Conservation (phyloP, 2,329 filamentous ascomycete genomes). For the Aspergillus sp. region DNA sequence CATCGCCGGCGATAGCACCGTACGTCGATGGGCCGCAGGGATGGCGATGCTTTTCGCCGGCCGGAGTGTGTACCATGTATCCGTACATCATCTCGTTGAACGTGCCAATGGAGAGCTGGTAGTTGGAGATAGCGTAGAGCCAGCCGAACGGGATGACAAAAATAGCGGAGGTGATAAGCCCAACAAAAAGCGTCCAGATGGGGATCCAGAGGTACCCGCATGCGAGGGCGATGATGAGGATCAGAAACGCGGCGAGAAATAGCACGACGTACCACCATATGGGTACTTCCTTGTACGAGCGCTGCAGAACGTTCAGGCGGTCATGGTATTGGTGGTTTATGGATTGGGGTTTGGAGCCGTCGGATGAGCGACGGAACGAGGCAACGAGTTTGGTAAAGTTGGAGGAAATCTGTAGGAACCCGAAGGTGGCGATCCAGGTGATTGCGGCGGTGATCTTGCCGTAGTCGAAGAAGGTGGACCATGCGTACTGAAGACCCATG, state of each 20-base stretch:
- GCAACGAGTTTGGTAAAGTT: conserved; percentile 48
- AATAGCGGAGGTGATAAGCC: conserved; percentile 54
- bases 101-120: conserved; percentile 54
- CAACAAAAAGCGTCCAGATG: conserved; percentile 61
- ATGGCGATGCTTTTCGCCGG: conserved; percentile 52
- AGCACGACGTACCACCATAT: conserved; percentile 58
- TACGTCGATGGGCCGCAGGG: conserved; percentile 60
- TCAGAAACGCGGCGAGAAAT: conserved; percentile 51
- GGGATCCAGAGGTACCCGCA: conserved; percentile 58
- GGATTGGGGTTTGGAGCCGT: conserved; percentile 26
- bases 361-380: conserved; percentile 30
- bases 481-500: conserved; percentile 58
- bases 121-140: conserved; percentile 61
- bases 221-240: conserved; percentile 53
- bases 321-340: conserved; percentile 60
- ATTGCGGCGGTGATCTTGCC: conserved; percentile 59
- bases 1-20: conserved; percentile 60
- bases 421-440: conserved; percentile 60
- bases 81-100: conserved; percentile 63
- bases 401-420: conserved; percentile 48
- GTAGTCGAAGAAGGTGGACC: conserved; percentile 62
- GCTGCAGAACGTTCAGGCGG: conserved; percentile 59
- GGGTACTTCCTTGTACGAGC: conserved; percentile 59
- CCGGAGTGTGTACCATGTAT: conserved; percentile 54
- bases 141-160: conserved; percentile 59